Conservation (phyloP, 2,329 filamentous ascomycete species). For the Hypoxylon sp. region DNA sequence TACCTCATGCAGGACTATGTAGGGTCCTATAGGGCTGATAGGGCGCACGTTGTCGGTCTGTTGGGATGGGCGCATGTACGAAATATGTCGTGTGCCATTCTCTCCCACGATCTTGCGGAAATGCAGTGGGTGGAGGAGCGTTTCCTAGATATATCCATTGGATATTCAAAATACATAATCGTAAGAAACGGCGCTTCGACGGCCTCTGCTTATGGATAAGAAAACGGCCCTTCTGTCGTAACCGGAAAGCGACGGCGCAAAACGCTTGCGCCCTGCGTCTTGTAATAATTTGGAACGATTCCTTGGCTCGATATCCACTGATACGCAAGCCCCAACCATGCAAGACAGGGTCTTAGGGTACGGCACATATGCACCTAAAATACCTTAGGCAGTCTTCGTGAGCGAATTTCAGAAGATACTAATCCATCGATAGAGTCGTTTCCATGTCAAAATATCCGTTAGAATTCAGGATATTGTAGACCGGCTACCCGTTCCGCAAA, state of each 20-base stretch:
- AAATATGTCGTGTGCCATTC: conserved; percentile 17
- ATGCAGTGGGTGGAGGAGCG: background rate
- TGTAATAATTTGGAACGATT: conserved; percentile 14
- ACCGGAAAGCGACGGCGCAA: conserved; percentile 33
- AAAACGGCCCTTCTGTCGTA: conserved; percentile 17
- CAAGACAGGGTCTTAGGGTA: conserved; percentile 24
- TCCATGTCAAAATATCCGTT: conserved; percentile 10
- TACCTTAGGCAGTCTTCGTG: conserved; percentile 28
- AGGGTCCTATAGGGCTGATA: conserved; percentile 41
- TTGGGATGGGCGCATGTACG: conserved; percentile 17
- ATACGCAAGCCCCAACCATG: conserved; percentile 34
- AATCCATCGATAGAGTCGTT: conserved; percentile 11
- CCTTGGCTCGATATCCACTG: conserved; percentile 35
- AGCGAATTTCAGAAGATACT: conserved; percentile 32
- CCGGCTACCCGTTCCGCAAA: conserved; percentile 20
- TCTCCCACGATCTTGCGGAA: conserved; percentile 10
- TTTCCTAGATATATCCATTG: conserved; percentile 11
- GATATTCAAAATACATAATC: conserved; percentile 24
- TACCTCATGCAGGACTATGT: conserved; percentile 29
- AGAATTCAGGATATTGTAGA: conserved; percentile 16
- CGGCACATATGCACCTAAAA: background rate
- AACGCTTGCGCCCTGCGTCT: conserved; percentile 36
- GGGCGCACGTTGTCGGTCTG: conserved; percentile 24
- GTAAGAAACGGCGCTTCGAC: conserved; percentile 10
- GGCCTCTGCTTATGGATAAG: background rate